Evolutionary conservation across 2,329 filamentous ascomycete species (phyloP).

Genomic region (Trichoderma breve): DNA sequence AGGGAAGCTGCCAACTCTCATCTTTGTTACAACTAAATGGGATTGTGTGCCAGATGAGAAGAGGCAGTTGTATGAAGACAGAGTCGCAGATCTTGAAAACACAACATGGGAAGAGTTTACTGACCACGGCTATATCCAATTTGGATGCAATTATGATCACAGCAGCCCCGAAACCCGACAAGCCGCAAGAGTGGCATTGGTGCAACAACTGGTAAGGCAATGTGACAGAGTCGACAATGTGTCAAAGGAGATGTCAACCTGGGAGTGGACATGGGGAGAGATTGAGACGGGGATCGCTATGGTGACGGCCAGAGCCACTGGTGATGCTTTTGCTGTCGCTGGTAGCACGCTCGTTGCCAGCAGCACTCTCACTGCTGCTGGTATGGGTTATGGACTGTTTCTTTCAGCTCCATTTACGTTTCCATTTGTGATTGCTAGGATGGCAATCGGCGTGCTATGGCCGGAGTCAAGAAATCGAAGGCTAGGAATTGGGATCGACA

Average conservation of each 20-base stretch:
- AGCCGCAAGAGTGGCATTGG: not conserved
- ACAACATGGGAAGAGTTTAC: not conserved
- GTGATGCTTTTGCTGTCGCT: not conserved
- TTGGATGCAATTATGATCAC: not conserved
- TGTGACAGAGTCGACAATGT: not conserved
- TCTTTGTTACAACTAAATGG: not conserved
- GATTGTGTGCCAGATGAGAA: not conserved
- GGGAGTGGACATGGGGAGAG: not conserved
- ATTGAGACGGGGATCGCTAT: not conserved
- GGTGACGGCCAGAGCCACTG: not conserved
- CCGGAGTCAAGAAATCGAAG: not conserved
- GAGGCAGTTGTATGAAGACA: not conserved
- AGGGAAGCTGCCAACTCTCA: not conserved
- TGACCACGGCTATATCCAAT: not conserved
- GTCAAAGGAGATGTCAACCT: not conserved
- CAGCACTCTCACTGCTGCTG: not conserved
- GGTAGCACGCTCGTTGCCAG: not conserved
- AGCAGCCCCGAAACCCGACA: not conserved
- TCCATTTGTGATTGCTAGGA: not conserved
- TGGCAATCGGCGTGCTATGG: not conserved
- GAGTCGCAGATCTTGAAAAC: not conserved
- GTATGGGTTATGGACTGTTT: not conserved
- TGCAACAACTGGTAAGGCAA: not conserved
- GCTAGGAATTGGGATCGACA: not conserved
- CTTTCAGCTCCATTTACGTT: not conserved